phyloP scores from a whole-genome alignment of 768 basidiomycete genomes.

The Neoboletus magnificus region DNA sequence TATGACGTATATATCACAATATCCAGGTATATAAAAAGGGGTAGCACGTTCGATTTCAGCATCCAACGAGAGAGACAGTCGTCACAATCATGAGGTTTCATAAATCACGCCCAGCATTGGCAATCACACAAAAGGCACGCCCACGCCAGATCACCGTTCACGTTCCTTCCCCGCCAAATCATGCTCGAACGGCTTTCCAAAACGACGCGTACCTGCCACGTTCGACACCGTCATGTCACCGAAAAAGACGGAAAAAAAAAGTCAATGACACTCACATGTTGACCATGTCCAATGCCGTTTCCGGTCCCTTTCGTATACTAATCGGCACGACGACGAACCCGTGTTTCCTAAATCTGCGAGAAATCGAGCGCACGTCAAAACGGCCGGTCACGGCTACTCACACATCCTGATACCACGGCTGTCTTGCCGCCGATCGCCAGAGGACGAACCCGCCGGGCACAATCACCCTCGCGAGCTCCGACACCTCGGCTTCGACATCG shows the following conservation, averaged over 20 bases:
- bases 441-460: slow-evolving; percentile 57
- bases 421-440: slow-evolving; percentile 61
- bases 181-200: slow-evolving; percentile 28
- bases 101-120: not conserved
- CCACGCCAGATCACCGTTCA: not conserved
- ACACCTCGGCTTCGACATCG: slow-evolving; percentile 51
- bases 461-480: slow-evolving; percentile 54
- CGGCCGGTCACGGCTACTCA: slow-evolving; percentile 17
- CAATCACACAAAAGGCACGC: too few relatives aligned
- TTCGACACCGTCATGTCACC: not conserved
- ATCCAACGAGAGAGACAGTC: too few relatives aligned
- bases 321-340: slow-evolving; percentile 55
- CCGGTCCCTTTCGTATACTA: slow-evolving; percentile 47
- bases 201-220: slow-evolving; percentile 31
- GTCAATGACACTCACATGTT: slow-evolving; percentile 55
- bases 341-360: slow-evolving; percentile 42
- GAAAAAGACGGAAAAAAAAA: not conserved
- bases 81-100: not conserved
- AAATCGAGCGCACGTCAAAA: not conserved
- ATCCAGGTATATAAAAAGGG: not conserved
- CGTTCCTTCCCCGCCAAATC: not conserved
- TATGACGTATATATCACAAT: not conserved
- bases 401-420: slow-evolving; percentile 63
- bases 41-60: too few relatives aligned
- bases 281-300: slow-evolving; percentile 57